phyloP scores from a whole-genome alignment of 352 stramenopile genomes.

The Pythium apleroticum region DNA sequence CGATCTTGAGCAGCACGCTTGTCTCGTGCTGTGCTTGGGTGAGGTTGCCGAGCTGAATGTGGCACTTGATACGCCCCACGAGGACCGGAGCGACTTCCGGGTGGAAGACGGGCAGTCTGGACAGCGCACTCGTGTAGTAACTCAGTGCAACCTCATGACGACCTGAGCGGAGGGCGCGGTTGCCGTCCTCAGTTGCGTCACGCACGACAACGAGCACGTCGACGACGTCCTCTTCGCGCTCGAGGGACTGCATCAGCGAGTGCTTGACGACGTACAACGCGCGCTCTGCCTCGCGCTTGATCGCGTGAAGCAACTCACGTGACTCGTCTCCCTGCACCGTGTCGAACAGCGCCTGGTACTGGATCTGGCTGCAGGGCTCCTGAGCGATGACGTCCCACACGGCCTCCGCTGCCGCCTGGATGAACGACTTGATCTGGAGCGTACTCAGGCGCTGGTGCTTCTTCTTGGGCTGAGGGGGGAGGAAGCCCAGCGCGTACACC shows the following conservation, averaged over 20 bases:
- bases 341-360: constrained; percentile 80
- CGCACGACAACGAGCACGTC: constrained; percentile 52
- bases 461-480: constrained; percentile 38
- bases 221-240: constrained; percentile 49
- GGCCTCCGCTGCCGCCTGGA: constrained; percentile 70
- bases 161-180: constrained; percentile 49
- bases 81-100: constrained; percentile 57
- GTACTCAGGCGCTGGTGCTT: constrained; percentile 73
- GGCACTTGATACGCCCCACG: constrained; percentile 59
- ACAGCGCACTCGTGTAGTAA: constrained; percentile 60
- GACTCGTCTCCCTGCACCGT: constrained; percentile 39
- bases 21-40: constrained; percentile 42
- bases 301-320: constrained; percentile 29
- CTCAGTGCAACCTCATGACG: constrained; percentile 56
- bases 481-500: constrained; percentile 70
- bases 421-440: constrained; percentile 85
- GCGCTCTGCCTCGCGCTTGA: constrained; percentile 38
- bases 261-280: constrained; percentile 71
- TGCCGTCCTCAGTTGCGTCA: constrained; percentile 53
- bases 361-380: constrained; percentile 53
- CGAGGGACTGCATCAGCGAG: constrained; percentile 56
- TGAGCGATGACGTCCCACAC: constrained; percentile 61
- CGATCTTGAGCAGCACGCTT: constrained; percentile 50
- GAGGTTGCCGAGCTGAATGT: constrained; percentile 52
- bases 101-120: constrained; percentile 65